Evolutionary conservation across 2,329 filamentous ascomycete genomes (phyloP), one percentile per base, ranked within the genome.

Genomic region (Paracamarosporium sp.): DNA sequence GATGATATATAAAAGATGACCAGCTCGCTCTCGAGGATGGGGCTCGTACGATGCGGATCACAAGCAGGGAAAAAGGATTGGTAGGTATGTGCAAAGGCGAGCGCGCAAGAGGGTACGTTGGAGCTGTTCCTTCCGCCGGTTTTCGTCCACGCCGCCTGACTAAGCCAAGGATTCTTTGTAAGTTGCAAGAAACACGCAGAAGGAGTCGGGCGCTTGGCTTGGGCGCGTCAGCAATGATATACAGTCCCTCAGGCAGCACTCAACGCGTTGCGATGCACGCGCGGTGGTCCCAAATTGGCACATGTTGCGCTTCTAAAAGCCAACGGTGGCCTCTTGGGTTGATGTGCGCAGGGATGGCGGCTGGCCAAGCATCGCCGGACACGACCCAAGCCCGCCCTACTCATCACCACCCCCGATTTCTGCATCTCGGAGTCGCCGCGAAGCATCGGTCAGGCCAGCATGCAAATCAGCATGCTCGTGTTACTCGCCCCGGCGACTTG

Each of bases 211-310:
- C 17, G 47, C 33, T 38, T 40, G 13, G 24, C 33, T 20, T 50
- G 33, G 47, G 47, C 33, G 28, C 20, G 47, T 50, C 47, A 50
- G 47, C 47, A 50, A 40, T 40, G 33, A 50, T 38, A 50, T 50
- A 50, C 24, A 22, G 36, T 2, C n/a, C 33, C 47, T 50, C 31
- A 50, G 47, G 47, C 47, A 50, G 33, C 33, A 40, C 6, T 40
- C 33, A 35, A 38, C 33, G 33, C 47, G 47, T 38, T 40, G 33
- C 30, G 17, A 15, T 13, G 33, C 31, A 40, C 12, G 33, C 30
- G 27, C 31, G 27, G 15, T 13, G 31, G 31, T 38, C 33, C 24
- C n/a, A 28, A 28, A 28, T 20, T 5, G 47, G 47, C 15, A 30
- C 24, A 20, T 22, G 47, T 50, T 50, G 47, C 47, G 47, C 33